These are phyloP conservation scores for Exophiala alcalophila DNA, from an alignment of 2,329 filamentous ascomycete species.

Conservation along the genomic window DNA sequence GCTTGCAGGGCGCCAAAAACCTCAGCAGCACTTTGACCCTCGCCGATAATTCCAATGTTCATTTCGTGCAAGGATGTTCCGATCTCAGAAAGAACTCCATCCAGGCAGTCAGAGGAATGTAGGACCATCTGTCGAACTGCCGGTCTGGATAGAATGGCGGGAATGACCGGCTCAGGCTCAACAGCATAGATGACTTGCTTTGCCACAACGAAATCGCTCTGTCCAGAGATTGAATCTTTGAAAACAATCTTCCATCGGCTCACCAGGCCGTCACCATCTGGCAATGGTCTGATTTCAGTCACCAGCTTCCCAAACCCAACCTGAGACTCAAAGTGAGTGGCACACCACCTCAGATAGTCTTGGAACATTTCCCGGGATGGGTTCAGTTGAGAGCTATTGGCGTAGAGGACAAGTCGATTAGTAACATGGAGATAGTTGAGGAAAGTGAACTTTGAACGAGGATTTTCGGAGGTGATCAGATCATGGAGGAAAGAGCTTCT, in stretches of 20 bases:
- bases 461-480: constrained; percentile 27
- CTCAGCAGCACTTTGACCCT: constrained; percentile 25
- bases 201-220: constrained; percentile 7
- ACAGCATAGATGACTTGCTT: constrained; percentile 24
- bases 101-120: constrained; percentile 19
- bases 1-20: constrained; percentile 22
- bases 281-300: constrained; percentile 13
- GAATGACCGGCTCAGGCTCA: constrained; percentile 15
- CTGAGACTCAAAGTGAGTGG: constrained; percentile 13
- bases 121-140: constrained; percentile 6
- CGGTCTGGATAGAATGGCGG: constrained; percentile 9
- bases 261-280: constrained; percentile 8
- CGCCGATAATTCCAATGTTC: constrained; percentile 23
- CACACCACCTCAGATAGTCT: constrained; percentile 27
- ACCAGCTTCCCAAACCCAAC: constrained; percentile 15
- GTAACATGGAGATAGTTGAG: constrained; percentile 27
- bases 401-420: constrained; percentile 20
- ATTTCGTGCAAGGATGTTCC: constrained; percentile 5
- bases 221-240: constrained; percentile 15
- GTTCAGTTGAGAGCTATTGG: constrained; percentile 17
- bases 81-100: too few species aligned
- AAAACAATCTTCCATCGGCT: constrained; percentile 19
- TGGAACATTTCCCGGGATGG: constrained; percentile 22
- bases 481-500: constrained; percentile 27
- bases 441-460: constrained; percentile 28